Conservation (phyloP, 176 grass and related monocot species). For the Musa beccarii region DNA sequence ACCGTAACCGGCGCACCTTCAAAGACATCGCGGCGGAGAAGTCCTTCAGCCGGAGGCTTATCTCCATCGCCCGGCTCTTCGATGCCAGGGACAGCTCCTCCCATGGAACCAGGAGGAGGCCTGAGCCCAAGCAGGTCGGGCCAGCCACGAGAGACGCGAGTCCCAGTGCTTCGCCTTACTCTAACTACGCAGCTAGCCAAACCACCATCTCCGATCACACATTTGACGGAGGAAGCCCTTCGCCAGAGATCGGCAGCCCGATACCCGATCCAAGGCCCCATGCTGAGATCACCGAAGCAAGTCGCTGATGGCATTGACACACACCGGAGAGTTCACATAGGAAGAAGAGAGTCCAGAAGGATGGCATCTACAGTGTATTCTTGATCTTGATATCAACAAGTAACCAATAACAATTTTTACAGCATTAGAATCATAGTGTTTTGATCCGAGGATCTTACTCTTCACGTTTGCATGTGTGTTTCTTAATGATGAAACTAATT, state of each 20-base stretch:
- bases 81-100: conserved; percentile 32
- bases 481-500: too few relatives aligned
- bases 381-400: too few relatives aligned
- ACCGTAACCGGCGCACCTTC: conserved; percentile 1
- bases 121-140: background rate
- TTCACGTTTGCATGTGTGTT: too few relatives aligned
- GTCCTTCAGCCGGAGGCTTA: conserved; percentile 11
- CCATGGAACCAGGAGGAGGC: conserved; percentile 28
- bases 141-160: background rate
- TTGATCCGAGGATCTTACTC: too few relatives aligned
- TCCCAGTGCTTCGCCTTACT: conserved; percentile 4
- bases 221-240: background rate
- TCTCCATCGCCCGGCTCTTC: conserved; percentile 18
- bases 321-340: too few relatives aligned
- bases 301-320: background rate
- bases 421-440: too few relatives aligned
- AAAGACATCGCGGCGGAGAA: background rate
- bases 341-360: too few relatives aligned
- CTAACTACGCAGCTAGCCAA: background rate
- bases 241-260: background rate
- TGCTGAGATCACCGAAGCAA: background rate
- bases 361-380: too few relatives aligned
- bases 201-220: conserved; percentile 18
- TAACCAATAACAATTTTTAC: too few relatives aligned
- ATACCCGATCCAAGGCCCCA: background rate